These are phyloP conservation scores for Gossypium sturtianum DNA, from an alignment of 345 rosid species.

Conservation along the genomic window DNA sequence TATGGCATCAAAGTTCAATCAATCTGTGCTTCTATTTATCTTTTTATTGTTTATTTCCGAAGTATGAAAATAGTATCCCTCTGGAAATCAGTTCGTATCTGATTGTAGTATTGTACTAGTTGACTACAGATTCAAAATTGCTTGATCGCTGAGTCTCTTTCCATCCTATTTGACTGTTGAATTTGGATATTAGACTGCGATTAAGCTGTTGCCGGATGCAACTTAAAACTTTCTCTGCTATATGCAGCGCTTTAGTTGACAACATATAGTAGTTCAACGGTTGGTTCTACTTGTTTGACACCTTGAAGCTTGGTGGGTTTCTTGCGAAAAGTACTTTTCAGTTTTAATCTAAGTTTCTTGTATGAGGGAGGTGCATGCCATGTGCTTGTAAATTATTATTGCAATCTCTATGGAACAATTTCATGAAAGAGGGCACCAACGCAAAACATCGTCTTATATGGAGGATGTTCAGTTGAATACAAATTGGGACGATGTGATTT, in stretches of 20 bases:
- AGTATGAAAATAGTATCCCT: background rate
- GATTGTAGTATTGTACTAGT: background rate
- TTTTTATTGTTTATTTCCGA: background rate
- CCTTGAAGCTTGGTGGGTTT: slow-evolving; percentile 5
- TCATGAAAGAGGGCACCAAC: slow-evolving; percentile 27
- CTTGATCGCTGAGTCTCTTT: background rate
- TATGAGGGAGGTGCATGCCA: slow-evolving; percentile 12
- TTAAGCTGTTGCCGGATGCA: background rate
- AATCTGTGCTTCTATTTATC: background rate
- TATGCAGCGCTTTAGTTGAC: background rate
- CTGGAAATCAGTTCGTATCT: background rate
- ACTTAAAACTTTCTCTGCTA: background rate
- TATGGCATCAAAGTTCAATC: background rate
- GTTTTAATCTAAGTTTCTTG: background rate
- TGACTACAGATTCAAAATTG: background rate
- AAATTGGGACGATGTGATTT: slow-evolving; percentile 69
- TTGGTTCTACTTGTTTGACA: background rate
- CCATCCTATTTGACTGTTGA: background rate
- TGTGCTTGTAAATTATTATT: slow-evolving; percentile 21
- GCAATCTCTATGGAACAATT: slow-evolving; percentile 33
- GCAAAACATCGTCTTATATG: slow-evolving; percentile 19
- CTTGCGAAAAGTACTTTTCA: background rate
- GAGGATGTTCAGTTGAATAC: slow-evolving; percentile 49
- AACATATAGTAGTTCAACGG: background rate
- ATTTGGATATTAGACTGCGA: background rate